These are phyloP conservation scores for Lotmaria passim DNA, from an alignment of 208 protist genomes.

Conservation along the genomic window DNA sequence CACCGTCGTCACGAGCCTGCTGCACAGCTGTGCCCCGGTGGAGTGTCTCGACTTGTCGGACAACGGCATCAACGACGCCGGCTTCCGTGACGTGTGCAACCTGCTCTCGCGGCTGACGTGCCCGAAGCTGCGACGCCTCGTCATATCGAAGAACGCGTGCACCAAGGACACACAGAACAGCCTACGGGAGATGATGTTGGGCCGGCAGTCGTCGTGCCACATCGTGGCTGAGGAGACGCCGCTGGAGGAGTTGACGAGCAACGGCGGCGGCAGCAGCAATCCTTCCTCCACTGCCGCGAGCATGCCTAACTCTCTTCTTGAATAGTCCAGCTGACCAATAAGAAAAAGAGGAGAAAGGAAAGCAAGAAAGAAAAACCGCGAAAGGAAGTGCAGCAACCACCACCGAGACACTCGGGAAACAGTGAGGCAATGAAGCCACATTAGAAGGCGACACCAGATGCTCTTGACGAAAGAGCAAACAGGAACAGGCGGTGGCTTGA, in stretches of 20 bases:
- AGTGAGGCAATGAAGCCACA: too few species aligned
- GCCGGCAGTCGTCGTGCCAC: constrained; percentile 42
- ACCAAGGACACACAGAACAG: constrained; percentile 31
- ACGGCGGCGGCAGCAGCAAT: constrained; percentile 16
- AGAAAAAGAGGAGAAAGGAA: background rate
- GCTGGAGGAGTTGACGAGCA: constrained; percentile 40
- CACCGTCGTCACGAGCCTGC: constrained; percentile 44
- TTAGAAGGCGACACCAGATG: too few species aligned
- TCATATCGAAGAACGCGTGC: constrained; percentile 62
- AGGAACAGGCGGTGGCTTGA: too few species aligned
- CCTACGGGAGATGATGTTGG: constrained; percentile 45
- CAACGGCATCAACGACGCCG: constrained; percentile 67
- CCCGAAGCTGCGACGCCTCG: constrained; percentile 44
- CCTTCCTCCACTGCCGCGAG: constrained; percentile 2
- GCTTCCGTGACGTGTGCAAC: constrained; percentile 49
- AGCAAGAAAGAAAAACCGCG: background rate
- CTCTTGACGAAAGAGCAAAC: too few species aligned
- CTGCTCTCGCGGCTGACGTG: constrained; percentile 36
- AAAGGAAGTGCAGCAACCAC: too few species aligned
- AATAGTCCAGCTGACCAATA: background rate
- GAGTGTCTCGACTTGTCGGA: constrained; percentile 65
- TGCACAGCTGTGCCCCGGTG: constrained; percentile 48
- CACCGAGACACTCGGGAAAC: too few species aligned
- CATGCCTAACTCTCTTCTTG: constrained; percentile 10
- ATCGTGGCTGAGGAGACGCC: constrained; percentile 57